Conservation (phyloP, 2,329 filamentous ascomycete genomes). For the Rhynchosporium agropyri region DNA sequence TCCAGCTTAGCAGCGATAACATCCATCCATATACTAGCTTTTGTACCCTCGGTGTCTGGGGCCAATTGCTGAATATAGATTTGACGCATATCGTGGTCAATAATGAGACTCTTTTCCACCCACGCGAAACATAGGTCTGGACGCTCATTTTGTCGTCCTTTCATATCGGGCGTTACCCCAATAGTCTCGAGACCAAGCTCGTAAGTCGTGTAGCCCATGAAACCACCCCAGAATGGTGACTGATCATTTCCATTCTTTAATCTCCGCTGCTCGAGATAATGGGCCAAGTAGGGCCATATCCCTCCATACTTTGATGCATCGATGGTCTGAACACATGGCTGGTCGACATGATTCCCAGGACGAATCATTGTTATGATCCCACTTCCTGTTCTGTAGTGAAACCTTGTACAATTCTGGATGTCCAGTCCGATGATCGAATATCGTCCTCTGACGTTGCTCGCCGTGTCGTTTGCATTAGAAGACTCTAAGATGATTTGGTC, state of each 20-base stretch:
- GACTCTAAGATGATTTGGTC: conserved; percentile 63
- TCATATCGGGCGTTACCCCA: conserved; percentile 39
- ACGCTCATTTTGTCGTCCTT: conserved; percentile 36
- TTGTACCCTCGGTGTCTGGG: conserved; percentile 42
- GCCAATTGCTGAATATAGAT: conserved; percentile 62
- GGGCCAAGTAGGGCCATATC: conserved; percentile 41
- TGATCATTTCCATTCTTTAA: conserved; percentile 42
- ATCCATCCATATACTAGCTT: conserved; percentile 28
- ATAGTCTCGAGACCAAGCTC: conserved; percentile 64
- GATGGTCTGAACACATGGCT: background rate
- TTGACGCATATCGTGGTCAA: conserved; percentile 61
- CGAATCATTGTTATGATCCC: conserved; percentile 30
- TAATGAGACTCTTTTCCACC: conserved; percentile 63
- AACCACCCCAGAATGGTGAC: conserved; percentile 70
- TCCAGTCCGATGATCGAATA: conserved; percentile 76
- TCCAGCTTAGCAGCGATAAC: conserved; percentile 23
- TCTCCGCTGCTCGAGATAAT: conserved; percentile 46
- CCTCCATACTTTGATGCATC: conserved; percentile 31
- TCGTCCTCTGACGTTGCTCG: conserved; percentile 57
- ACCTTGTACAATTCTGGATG: conserved; percentile 55
- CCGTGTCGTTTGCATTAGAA: conserved; percentile 54
- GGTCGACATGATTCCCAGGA: background rate
- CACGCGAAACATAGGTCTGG: conserved; percentile 66
- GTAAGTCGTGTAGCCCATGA: conserved; percentile 70
- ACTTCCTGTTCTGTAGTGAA: conserved; percentile 61